Base-by-base conservation (phyloP, 208 protist species). In the Crithidia thermophila region DNA sequence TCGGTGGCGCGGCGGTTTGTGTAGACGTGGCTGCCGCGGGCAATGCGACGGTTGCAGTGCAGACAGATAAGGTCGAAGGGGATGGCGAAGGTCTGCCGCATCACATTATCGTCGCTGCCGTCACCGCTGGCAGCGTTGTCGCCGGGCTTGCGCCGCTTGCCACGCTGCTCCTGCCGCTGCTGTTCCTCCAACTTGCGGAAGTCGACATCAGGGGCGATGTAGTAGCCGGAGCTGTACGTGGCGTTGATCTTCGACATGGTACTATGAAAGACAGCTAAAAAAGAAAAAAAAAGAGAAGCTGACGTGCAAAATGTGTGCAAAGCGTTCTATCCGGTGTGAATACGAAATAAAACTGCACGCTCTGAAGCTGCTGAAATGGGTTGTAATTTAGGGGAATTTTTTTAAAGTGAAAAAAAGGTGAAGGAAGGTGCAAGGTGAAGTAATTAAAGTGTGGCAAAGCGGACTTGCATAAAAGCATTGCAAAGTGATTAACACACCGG, bases 221-320 rank as follows among this genome's bases (percentile, higher is more conserved):
- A 95, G 77, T 93, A 92, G 47, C 89, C 89, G 13, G 82, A 89
- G 67, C 86, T 86, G 72, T 93, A 95, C 9, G 89, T 95, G 21
- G 89, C 84, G 52, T 95, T 95, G 47, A 95, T 95, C 59, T 95
- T 95, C 18, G 86, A 82, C 89, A 95, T 94, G 56, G 16, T 47
- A n/a, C n/a, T n/a, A n/a, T n/a, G n/a, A n/a, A n/a, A n/a, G n/a
- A n/a, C n/a, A n/a, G n/a, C n/a, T 45, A 63, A 64, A 33, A 56
- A n/a, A 50, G 52, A 72, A 52, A 53, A 63, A 47, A 28, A 7
- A 9, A 40, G 63, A 10, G 27, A 43, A 37, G 55, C 33, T 64
- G 21, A 30, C 16, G 20, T 59, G 53, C n/a, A n/a, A n/a, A n/a
- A n/a, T n/a, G n/a, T n/a, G n/a, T n/a, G n/a, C n/a, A n/a, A 34